phyloP scores from a whole-genome alignment of 169 alveolate genomes.

The Plasmodium vinckei region DNA sequence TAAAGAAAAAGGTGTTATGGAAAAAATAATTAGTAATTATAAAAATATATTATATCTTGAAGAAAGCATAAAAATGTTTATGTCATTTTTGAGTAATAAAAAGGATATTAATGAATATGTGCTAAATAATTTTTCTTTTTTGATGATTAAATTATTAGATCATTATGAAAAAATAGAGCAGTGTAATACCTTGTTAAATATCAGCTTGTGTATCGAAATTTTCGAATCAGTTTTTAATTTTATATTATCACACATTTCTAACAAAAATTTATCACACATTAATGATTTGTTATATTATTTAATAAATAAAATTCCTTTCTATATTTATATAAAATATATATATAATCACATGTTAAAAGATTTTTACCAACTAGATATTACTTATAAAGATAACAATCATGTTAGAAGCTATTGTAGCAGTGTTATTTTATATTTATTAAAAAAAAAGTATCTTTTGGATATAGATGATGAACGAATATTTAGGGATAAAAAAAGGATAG shows the following conservation, averaged over 20 bases:
- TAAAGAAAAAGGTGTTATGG: slow-evolving; percentile 38
- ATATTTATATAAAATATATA: slow-evolving; percentile 38
- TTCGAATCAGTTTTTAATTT: slow-evolving; percentile 20
- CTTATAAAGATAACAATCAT: slow-evolving; percentile 24
- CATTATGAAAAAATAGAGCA: slow-evolving; percentile 18
- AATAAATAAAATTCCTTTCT: slow-evolving; percentile 29
- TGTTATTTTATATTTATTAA: slow-evolving; percentile 55
- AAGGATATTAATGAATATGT: slow-evolving; percentile 6
- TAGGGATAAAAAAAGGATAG: slow-evolving; percentile 52
- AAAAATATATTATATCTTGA: slow-evolving; percentile 11
- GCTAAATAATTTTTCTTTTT: slow-evolving; percentile 23
- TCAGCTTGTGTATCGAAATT: slow-evolving; percentile 7
- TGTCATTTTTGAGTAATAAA: not conserved
- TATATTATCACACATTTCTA: slow-evolving; percentile 21
- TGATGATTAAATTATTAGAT: slow-evolving; percentile 45
- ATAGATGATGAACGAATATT: slow-evolving; percentile 39
- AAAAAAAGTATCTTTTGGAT: slow-evolving; percentile 50
- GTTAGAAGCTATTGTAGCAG: slow-evolving; percentile 38
- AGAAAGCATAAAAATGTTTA: slow-evolving; percentile 18
- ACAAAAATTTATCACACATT: slow-evolving; percentile 3
- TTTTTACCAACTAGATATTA: not conserved
- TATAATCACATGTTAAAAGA: slow-evolving; percentile 16
- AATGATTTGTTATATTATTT: slow-evolving; percentile 62
- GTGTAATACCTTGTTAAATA: slow-evolving; percentile 23
- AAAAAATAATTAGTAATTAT: slow-evolving; percentile 46